Conservation (phyloP, 345 rosid species). For the Jatropha curcas region DNA sequence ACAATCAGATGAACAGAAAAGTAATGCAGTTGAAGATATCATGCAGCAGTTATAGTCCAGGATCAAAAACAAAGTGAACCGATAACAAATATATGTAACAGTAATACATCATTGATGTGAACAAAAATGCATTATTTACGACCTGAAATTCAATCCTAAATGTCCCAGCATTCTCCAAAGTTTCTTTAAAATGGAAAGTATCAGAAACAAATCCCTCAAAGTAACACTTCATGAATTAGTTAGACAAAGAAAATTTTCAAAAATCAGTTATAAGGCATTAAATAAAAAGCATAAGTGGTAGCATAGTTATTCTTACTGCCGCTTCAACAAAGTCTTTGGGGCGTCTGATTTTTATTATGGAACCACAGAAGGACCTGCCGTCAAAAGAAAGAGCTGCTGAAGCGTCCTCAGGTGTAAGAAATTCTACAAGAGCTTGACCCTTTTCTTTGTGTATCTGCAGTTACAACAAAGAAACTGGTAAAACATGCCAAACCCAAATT, state of each 20-base stretch:
- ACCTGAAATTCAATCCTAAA: background rate
- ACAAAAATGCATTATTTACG: background rate
- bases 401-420: slow-evolving; percentile 95
- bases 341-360: slow-evolving; percentile 71
- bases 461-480: slow-evolving; percentile 17
- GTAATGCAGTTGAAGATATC: background rate
- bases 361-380: slow-evolving; percentile 63
- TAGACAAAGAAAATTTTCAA: background rate
- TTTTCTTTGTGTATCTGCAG: slow-evolving; percentile 81
- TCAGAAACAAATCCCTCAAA: slow-evolving; percentile 6
- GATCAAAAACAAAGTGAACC: background rate
- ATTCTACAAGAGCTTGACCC: slow-evolving; percentile 83
- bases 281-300: slow-evolving; percentile 17
- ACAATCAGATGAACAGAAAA: background rate
- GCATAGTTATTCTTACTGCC: slow-evolving; percentile 62
- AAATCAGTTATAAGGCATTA: slow-evolving; percentile 5
- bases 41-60: background rate
- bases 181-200: background rate
- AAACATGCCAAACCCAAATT: slow-evolving; percentile 14
- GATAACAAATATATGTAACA: background rate
- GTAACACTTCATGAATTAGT: background rate
- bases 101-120: background rate
- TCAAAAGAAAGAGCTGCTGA: slow-evolving; percentile 84
- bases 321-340: slow-evolving; percentile 81
- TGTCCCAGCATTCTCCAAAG: background rate